phyloP scores from a whole-genome alignment of 805 yeast species.

The Barnettozyma salicaria region DNA sequence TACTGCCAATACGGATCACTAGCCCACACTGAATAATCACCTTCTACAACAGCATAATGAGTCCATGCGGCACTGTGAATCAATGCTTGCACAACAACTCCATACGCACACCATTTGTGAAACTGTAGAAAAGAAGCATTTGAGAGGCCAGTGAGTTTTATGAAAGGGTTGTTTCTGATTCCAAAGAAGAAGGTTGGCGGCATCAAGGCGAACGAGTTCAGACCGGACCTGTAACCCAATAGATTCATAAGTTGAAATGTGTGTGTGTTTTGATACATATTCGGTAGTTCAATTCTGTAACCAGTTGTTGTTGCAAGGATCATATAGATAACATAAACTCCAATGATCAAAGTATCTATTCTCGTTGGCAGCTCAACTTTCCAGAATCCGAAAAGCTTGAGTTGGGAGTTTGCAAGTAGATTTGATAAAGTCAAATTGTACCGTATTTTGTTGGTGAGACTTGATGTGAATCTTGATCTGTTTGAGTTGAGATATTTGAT shows the following conservation, averaged over 20 bases:
- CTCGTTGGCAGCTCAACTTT: conserved; percentile 30
- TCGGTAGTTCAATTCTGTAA: conserved; percentile 33
- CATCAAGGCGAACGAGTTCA: conserved; percentile 44
- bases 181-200: conserved; percentile 62
- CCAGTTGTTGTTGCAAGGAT: conserved; percentile 32
- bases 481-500: conserved; percentile 23
- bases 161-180: conserved; percentile 66
- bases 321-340: conserved; percentile 27
- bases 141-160: conserved; percentile 54
- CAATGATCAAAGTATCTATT: conserved; percentile 27
- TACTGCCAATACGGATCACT: conserved; percentile 40
- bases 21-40: conserved; percentile 38
- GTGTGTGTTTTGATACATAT: conserved; percentile 31
- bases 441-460: conserved; percentile 17
- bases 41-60: conserved; percentile 34
- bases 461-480: conserved; percentile 13
- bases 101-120: conserved; percentile 64
- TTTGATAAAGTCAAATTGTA: conserved; percentile 27
- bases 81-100: conserved; percentile 41
- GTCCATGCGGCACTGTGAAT: conserved; percentile 59
- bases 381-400: conserved; percentile 17
- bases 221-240: conserved; percentile 50
- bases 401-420: conserved; percentile 22
- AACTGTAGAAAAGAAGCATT: conserved; percentile 48
- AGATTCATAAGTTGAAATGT: conserved; percentile 28